Evolutionary conservation across 306 rosid species (phyloP).

Genomic region (Nissolia schottii): DNA sequence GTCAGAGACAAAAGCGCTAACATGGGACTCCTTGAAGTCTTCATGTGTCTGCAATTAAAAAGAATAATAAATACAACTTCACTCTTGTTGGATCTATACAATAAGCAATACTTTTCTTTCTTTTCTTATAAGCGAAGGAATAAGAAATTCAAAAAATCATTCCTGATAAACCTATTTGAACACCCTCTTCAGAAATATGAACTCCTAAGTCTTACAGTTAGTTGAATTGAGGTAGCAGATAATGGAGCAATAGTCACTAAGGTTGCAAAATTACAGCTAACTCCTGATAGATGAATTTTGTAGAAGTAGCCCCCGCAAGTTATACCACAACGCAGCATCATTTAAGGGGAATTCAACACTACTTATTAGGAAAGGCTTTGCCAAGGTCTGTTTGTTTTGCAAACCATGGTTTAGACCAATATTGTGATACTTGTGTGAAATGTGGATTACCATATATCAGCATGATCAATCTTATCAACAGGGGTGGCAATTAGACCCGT

Average conservation of each 20-base stretch:
- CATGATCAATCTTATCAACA: neutral
- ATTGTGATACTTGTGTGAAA: neutral
- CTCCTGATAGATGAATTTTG: neutral
- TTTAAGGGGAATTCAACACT: neutral
- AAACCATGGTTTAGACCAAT: constrained; percentile 5
- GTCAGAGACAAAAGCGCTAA: constrained; percentile 80
- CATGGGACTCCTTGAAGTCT: constrained; percentile 65
- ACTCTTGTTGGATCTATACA: neutral
- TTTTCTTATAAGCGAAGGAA: neutral
- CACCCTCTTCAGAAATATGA: constrained; percentile 3
- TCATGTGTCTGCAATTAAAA: constrained; percentile 55
- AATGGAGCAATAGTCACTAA: neutral
- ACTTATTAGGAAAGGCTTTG: neutral
- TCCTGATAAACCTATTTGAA: neutral
- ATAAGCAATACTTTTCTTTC: neutral
- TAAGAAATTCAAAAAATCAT: constrained; percentile 18
- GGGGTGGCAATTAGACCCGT: neutral
- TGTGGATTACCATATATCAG: neutral
- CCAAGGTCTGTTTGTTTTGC: neutral
- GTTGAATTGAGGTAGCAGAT: neutral
- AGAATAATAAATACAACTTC: neutral
- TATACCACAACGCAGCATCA: neutral
- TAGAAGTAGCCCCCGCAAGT: neutral
- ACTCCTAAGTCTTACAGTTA: neutral
- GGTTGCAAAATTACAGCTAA: neutral